These are phyloP conservation scores for Boletus edulis DNA, from an alignment of 768 basidiomycete genomes.

Conservation along the genomic window DNA sequence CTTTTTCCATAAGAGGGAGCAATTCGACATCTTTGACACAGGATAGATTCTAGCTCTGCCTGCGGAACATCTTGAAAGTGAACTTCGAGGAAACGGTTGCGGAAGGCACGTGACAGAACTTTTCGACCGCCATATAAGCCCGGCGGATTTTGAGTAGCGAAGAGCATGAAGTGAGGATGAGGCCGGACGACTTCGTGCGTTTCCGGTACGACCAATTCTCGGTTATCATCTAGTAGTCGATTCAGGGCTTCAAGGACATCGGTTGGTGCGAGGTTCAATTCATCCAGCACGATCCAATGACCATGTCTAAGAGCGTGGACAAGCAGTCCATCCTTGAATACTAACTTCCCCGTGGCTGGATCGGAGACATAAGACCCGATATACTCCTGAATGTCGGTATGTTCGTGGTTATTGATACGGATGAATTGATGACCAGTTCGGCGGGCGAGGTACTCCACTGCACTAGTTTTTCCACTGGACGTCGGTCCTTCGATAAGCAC, in stretches of 20 bases:
- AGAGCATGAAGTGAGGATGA: conserved; percentile 95
- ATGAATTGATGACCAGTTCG: conserved; percentile 94
- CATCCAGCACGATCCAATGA: conserved; percentile 98
- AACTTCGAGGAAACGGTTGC: conserved; percentile 96
- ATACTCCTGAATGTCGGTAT: conserved; percentile 99
- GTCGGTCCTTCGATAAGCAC: conserved; percentile 98
- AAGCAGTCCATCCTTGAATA: conserved; percentile 92
- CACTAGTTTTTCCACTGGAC: conserved; percentile 95
- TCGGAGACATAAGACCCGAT: conserved; percentile 96
- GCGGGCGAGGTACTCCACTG: conserved; percentile 91
- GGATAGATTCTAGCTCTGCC: conserved; percentile 86
- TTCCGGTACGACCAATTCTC: conserved; percentile 93
- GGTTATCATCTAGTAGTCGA: conserved; percentile 93
- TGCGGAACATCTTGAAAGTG: conserved; percentile 98
- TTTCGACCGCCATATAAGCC: conserved; percentile 95
- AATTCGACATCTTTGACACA: conserved; percentile 89
- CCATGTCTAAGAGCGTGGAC: conserved; percentile 89
- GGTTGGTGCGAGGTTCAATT: conserved; percentile 95
- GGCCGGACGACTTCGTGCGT: conserved; percentile 93
- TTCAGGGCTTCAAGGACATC: conserved; percentile 98
- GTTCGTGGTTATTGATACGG: conserved; percentile 99
- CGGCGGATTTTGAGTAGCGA: conserved; percentile 97
- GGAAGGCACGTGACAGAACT: conserved; percentile 90
- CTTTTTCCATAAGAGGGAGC: conserved; percentile 90
- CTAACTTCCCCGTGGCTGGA: conserved; percentile 85